These are phyloP conservation scores for Jatropha multifida DNA, from an alignment of 441 rosid species.

Conservation along the genomic window DNA sequence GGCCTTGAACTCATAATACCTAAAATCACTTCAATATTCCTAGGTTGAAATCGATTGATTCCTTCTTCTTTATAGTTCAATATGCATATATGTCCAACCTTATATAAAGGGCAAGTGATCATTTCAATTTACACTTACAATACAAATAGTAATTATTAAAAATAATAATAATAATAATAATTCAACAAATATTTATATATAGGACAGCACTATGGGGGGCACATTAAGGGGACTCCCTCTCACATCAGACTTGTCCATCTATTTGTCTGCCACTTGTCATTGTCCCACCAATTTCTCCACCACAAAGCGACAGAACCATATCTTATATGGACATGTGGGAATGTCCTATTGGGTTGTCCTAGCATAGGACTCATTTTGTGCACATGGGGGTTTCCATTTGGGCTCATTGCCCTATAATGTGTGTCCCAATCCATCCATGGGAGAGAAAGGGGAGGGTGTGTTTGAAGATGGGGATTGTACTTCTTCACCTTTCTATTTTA, in stretches of 20 bases:
- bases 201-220: constrained; percentile 29
- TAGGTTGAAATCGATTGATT: too few relatives aligned
- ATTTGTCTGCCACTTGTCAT: constrained; percentile 47
- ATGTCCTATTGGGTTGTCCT: constrained; percentile 7
- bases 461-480: not conserved
- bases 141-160: constrained; percentile 4
- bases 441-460: too few relatives aligned
- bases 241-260: constrained; percentile 30
- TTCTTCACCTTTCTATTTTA: not conserved
- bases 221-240: constrained; percentile 10
- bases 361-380: constrained; percentile 16
- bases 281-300: constrained; percentile 11
- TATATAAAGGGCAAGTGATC: constrained; percentile 3
- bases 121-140: not conserved
- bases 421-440: not conserved
- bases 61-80: too few relatives aligned
- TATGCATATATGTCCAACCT: too few relatives aligned
- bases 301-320: constrained; percentile 14
- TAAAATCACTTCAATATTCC: too few relatives aligned
- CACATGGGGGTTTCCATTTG: constrained; percentile 16
- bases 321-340: constrained; percentile 22
- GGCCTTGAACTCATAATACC: too few relatives aligned
- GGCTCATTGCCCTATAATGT: not conserved
- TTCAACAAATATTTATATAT: constrained; percentile 17
- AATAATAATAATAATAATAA: constrained; percentile 21